Conservation (phyloP, 495 filamentous ascomycete genomes). For the Annulohypoxylon maeteangense region DNA sequence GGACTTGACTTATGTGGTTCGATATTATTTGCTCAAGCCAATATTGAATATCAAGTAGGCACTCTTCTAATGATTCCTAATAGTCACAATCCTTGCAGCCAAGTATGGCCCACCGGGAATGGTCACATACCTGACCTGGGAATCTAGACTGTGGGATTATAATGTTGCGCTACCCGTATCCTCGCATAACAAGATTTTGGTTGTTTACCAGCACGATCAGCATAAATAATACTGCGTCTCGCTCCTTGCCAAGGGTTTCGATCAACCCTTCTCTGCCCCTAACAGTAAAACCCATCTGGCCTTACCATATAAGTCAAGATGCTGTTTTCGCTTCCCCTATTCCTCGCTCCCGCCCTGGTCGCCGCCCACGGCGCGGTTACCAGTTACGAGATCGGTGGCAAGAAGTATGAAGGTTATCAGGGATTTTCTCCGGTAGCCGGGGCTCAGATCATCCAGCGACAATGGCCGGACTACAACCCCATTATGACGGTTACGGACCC, state of each 20-base stretch:
- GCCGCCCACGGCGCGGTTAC: slow-evolving; percentile 67
- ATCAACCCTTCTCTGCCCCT: slow-evolving; percentile 12
- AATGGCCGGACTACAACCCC: slow-evolving; percentile 67
- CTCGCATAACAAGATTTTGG: slow-evolving; percentile 14
- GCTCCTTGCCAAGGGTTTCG: slow-evolving; percentile 33
- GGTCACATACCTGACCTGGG: neutral
- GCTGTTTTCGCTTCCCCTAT: slow-evolving; percentile 44
- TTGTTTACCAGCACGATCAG: slow-evolving; percentile 31
- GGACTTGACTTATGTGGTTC: neutral
- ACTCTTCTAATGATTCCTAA: slow-evolving; percentile 18
- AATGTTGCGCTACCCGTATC: slow-evolving; percentile 29
- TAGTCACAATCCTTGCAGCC: slow-evolving; percentile 7
- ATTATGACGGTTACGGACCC: slow-evolving; percentile 53
- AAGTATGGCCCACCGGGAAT: slow-evolving; percentile 32
- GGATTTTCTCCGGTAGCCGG: slow-evolving; percentile 59
- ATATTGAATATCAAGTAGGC: slow-evolving; percentile 14
- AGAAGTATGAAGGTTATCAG: slow-evolving; percentile 62
- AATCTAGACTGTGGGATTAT: slow-evolving; percentile 22
- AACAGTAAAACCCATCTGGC: slow-evolving; percentile 1
- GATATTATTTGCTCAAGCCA: slow-evolving; percentile 31
- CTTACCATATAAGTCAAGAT: slow-evolving; percentile 37
- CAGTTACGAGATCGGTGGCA: slow-evolving; percentile 65
- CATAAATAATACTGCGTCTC: slow-evolving; percentile 41
- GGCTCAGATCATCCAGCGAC: slow-evolving; percentile 63
- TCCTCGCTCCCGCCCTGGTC: slow-evolving; percentile 50